Evolutionary conservation across 768 basidiomycete genomes (phyloP).

Genomic region (Mycena leptocephala): DNA sequence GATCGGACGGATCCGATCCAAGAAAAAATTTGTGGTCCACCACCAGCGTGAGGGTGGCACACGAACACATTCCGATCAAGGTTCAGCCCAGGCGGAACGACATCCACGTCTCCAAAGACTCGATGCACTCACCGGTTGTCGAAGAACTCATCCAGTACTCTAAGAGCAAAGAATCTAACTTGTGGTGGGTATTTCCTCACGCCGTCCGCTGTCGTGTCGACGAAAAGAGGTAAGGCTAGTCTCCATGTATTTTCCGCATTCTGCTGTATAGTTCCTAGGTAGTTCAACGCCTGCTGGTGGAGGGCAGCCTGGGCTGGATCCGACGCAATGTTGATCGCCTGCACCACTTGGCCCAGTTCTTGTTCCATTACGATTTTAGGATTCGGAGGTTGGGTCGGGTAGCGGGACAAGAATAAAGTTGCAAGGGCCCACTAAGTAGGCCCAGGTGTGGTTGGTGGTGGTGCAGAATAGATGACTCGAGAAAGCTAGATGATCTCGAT

Average conservation of each 20-base stretch:
- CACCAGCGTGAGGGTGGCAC: constrained; percentile 3
- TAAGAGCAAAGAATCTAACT: constrained; percentile 85
- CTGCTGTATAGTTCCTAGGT: constrained; percentile 83
- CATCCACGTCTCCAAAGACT: background rate
- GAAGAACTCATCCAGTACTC: constrained; percentile 87
- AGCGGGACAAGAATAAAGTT: background rate
- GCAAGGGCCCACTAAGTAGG: background rate
- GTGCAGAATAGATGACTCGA: background rate
- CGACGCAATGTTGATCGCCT: constrained; percentile 91
- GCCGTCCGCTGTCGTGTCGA: constrained; percentile 74
- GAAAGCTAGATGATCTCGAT: constrained; percentile 7
- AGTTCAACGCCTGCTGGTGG: constrained; percentile 91
- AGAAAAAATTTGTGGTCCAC: constrained; percentile 13
- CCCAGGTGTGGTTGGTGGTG: background rate
- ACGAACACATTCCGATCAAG: constrained; percentile 17
- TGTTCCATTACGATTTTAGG: constrained; percentile 71
- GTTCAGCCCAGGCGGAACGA: constrained; percentile 10
- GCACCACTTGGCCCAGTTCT: constrained; percentile 83
- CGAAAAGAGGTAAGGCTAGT: constrained; percentile 83
- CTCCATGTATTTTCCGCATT: constrained; percentile 86
- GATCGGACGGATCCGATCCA: constrained; percentile 8
- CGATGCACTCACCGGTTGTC: constrained; percentile 79
- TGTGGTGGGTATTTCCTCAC: constrained; percentile 78
- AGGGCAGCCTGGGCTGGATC: constrained; percentile 80
- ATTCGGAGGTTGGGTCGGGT: background rate